Base-by-base conservation (phyloP, 176 grass and related monocot genomes). In the Oryza glaberrima region DNA sequence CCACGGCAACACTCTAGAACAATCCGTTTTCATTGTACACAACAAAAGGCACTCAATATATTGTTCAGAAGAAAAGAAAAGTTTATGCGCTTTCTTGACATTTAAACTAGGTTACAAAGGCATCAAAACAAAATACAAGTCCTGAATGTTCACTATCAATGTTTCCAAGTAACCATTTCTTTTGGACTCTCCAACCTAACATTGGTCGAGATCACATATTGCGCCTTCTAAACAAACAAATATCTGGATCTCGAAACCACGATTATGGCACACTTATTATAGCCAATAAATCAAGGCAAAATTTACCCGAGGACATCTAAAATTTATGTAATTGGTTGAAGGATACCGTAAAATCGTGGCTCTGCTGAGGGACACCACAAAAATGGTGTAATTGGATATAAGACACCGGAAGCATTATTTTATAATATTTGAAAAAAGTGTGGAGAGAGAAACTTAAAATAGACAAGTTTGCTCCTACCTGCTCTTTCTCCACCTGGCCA, bases 31-130 rank as follows among this genome's bases (percentile, higher is more conserved):
- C 38, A 47, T 82, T 44, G 38, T 40, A 22, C 72, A 36, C 36
- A 38, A 38, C 36, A 38, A 38, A 38, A 38, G 36, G 5, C 36
- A 38, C 36, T 38, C 36, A 6, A 38, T 38, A 38, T 38, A 38
- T 38, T 38, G 36, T 38, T 38, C 40, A n/a, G 19, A 3, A 5
- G 0, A 61, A 61, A 19, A 73, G 77, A 73, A 82, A 77, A n/a
- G 20, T 77, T 65, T 82, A 49, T 48, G 86, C 11, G 7, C 71
- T 82, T 76, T 82, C 51, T 77, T 70, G 65, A 77, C 15, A 52
- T 44, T 67, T 68, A 75, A 75, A 48, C 43, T 52, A 83, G 10
- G 15, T 41, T 51, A 82, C 72, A 82, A 77, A 28, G 34, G 46
- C 34, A 75, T n/a, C 22, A 11, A 15, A 87, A 58, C 60, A 58